Evolutionary conservation across 768 basidiomycete genomes (phyloP), one percentile per base, ranked within the genome.

Genomic region (Tubosaeta sp.): DNA sequence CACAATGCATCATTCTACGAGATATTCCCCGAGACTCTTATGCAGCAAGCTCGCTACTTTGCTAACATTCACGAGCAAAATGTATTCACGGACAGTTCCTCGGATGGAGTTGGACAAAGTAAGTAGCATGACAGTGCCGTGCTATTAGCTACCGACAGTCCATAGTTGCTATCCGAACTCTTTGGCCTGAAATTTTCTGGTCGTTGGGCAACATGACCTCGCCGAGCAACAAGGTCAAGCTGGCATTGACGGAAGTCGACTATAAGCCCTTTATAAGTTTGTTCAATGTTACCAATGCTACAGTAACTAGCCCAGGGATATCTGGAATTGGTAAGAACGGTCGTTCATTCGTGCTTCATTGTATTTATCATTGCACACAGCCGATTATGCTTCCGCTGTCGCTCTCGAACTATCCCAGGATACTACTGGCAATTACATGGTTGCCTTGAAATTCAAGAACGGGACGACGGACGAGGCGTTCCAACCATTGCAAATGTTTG

Each of bases 191-290:
- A 30, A 80, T 94, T 64, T 73, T 92, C 53, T 74, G 68, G 53
- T 81, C 86, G 19, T 76, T 94, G 53, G 81, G 87, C 59, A 83
- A 82, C 61, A 86, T 94, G 71, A 80, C 86, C 14, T 81, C 81
- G 71, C 76, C 83, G 54, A 77, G 75, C 55, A 86, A 89, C 69
- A 84, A 84, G 29, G 78, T 93, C 49, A 85, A 89, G 64, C 74
- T 94, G 65, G 77, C 84, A 61, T 69, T 91, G 59, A 77, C 87
- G 54, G 81, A 86, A 70, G 81, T 85, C 7, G 87, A 89, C 54
- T 93, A 93, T 73, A 90, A 93, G 70, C 84, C 90, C 11, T 90
- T 94, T 76, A 84, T 93, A 62, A 89, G 87, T 30, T 71, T 94
- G 65, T 87, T 94, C 77, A 81, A 82, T 56, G 81, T 87, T 64